Percentiles rank a stretch among this genome's conserved stretches.
phyloP scores from a whole-genome alignment of 306 rosid genomes.

The Cucurbita pepo region DNA sequence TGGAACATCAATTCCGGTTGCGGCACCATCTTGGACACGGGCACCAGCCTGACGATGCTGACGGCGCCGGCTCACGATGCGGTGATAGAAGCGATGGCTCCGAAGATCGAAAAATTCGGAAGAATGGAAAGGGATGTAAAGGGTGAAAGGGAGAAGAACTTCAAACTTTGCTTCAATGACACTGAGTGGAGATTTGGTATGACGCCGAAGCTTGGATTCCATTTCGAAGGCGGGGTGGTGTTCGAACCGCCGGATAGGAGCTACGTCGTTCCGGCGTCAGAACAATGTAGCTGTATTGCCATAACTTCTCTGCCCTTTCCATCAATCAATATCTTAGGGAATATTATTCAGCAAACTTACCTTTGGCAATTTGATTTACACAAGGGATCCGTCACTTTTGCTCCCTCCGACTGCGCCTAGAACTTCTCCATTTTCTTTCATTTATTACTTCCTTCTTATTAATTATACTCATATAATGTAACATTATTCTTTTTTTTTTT shows the following conservation, averaged over 20 bases:
- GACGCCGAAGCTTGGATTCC: slow-evolving; percentile 36
- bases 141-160: background rate
- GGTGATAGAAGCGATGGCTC: slow-evolving; percentile 16
- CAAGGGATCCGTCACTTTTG: slow-evolving; percentile 19
- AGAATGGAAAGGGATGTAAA: background rate
- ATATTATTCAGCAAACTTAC: slow-evolving; percentile 64
- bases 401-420: slow-evolving; percentile 40
- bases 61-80: slow-evolving; percentile 23
- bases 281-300: slow-evolving; percentile 32
- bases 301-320: slow-evolving; percentile 9
- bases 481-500: background rate
- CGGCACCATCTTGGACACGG: slow-evolving; percentile 60
- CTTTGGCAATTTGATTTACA: slow-evolving; percentile 59
- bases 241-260: slow-evolving; percentile 60
- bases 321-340: slow-evolving; percentile 33
- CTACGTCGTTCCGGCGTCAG: slow-evolving; percentile 23
- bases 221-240: slow-evolving; percentile 36
- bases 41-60: slow-evolving; percentile 33
- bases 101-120: background rate
- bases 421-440: no score
- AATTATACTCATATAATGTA: background rate
- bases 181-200: slow-evolving; percentile 8
- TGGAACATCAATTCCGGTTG: slow-evolving; percentile 37
- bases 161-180: slow-evolving; percentile 38
- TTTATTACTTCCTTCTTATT: background rate